phyloP scores from a whole-genome alignment of 805 yeast genomes.

The Metschnikowia drakensbergensis region DNA sequence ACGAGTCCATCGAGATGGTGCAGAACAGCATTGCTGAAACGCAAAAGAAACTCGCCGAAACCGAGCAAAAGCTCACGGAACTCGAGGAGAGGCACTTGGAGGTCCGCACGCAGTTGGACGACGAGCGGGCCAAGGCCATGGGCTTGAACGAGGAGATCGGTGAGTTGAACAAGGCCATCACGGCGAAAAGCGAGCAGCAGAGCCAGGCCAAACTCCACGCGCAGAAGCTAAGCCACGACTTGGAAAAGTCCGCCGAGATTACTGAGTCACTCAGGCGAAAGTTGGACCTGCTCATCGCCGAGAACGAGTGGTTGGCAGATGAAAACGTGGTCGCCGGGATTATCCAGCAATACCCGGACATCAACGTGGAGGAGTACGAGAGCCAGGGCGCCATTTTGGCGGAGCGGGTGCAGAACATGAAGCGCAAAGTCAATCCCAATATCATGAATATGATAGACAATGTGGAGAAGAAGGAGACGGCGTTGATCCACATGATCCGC shows the following conservation, averaged over 20 bases:
- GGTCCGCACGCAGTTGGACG: constrained; percentile 38
- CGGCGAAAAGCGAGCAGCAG: constrained; percentile 40
- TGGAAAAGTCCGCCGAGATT: constrained; percentile 44
- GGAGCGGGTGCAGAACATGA: constrained; percentile 64
- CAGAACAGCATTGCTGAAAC: constrained; percentile 32
- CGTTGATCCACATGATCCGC: constrained; percentile 72
- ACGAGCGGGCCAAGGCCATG: constrained; percentile 54
- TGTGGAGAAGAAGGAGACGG: constrained; percentile 80
- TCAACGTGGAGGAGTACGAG: constrained; percentile 60
- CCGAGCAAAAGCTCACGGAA: constrained; percentile 23
- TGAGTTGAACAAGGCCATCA: constrained; percentile 50
- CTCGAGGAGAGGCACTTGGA: constrained; percentile 19
- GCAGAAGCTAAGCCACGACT: constrained; percentile 53
- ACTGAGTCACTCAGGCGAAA: constrained; percentile 34
- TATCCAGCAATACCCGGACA: constrained; percentile 57
- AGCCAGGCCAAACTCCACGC: constrained; percentile 48
- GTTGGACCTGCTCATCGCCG: constrained; percentile 45
- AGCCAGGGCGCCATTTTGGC: constrained; percentile 53
- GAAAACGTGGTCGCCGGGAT: constrained; percentile 52
- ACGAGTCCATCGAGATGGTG: constrained; percentile 39
- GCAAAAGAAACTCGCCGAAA: constrained; percentile 5
- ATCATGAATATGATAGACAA: constrained; percentile 90
- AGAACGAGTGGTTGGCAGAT: constrained; percentile 73
- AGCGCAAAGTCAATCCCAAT: constrained; percentile 75
- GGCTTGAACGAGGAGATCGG: constrained; percentile 76